Conservation (phyloP, 192 early-diverging fungal genomes). For the Powellomyces hirtus region DNA sequence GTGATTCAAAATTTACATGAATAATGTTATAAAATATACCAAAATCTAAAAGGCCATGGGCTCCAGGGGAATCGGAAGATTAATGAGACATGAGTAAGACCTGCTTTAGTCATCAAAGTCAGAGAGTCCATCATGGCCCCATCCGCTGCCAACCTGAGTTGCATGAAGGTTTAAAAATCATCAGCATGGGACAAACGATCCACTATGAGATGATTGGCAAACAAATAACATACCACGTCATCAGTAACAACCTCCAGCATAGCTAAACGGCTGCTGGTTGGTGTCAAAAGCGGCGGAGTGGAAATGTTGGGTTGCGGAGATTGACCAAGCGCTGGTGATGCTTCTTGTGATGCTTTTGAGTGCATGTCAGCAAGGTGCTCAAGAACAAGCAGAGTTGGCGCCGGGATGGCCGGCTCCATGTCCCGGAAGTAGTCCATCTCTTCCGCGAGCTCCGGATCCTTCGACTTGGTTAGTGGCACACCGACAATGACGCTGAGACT, state of each 20-base stretch:
- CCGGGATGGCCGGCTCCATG: slow-evolving; percentile 10
- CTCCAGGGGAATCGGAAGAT: no score
- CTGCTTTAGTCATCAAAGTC: no score
- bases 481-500: background rate
- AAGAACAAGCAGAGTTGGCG: background rate
- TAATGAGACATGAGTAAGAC: no score
- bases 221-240: background rate
- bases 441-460: background rate
- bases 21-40: no score
- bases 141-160: background rate
- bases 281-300: background rate
- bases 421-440: slow-evolving; percentile 15
- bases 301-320: background rate
- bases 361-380: background rate
- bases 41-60: no score
- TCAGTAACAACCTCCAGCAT: background rate
- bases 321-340: background rate
- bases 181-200: background rate
- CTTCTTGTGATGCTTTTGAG: background rate
- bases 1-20: no score
- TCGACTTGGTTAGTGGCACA: background rate
- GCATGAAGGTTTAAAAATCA: background rate
- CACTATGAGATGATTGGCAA: background rate
- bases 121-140: slow-evolving; percentile 2
- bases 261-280: background rate